A percentile compares a stretch with the other conserved stretches of the same genome.
Evolutionary conservation across 805 yeast genomes (phyloP).

Genomic region (Saccharomycopsis fermentans): DNA sequence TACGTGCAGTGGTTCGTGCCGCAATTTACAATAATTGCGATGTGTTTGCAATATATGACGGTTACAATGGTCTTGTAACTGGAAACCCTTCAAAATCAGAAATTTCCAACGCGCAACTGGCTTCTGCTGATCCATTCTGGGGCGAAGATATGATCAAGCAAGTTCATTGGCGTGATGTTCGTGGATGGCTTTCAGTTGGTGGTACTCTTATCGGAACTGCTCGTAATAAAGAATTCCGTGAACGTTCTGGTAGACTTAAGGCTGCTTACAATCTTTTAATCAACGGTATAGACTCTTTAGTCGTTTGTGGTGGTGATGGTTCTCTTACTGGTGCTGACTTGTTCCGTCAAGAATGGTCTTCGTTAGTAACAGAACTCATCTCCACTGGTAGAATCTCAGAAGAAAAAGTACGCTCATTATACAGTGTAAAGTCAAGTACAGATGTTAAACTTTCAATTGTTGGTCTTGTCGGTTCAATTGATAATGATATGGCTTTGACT

Average conservation of each 20-base stretch:
- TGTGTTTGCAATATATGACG: conserved; percentile 85
- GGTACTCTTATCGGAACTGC: conserved; percentile 98
- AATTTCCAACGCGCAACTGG: neutral
- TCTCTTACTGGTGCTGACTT: conserved; percentile 95
- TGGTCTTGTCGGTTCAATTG: conserved; percentile 94
- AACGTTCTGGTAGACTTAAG: conserved; percentile 70
- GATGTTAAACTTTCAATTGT: conserved; percentile 56
- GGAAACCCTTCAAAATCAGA: conserved; percentile 44
- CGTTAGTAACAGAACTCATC: conserved; percentile 63
- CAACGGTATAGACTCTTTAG: conserved; percentile 86
- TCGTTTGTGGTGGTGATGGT: conserved; percentile 98
- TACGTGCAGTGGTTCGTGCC: conserved; percentile 89
- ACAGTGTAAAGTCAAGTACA: conserved; percentile 34
- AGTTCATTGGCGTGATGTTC: conserved; percentile 88
- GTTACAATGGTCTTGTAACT: conserved; percentile 83
- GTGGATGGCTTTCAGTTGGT: conserved; percentile 87
- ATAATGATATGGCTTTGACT: conserved; percentile 95
- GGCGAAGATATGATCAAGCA: conserved; percentile 42
- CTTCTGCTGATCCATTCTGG: neutral
- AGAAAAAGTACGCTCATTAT: neutral
- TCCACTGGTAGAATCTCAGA: neutral
- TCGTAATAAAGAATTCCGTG: conserved; percentile 75
- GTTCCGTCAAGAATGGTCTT: conserved; percentile 92
- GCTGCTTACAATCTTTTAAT: conserved; percentile 80
- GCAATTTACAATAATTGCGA: conserved; percentile 84